Evolutionary conservation across 805 yeast genomes (phyloP).

Genomic region (Yamadazyma endophytica): DNA sequence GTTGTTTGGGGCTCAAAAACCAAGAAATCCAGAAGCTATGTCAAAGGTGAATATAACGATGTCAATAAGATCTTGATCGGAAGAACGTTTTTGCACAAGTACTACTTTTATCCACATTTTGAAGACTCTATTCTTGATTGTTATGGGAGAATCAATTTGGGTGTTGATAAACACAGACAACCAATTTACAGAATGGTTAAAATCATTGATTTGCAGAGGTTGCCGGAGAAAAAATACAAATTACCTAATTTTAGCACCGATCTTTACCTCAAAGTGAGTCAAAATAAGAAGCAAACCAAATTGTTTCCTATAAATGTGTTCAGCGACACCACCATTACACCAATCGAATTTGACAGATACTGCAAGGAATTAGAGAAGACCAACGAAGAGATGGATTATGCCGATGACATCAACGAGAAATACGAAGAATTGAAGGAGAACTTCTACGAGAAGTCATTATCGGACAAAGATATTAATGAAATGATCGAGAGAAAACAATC

Average conservation of each 20-base stretch:
- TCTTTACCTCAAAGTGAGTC: slow-evolving; percentile 67
- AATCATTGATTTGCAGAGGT: slow-evolving; percentile 58
- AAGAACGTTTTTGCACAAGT: slow-evolving; percentile 68
- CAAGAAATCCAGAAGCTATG: slow-evolving; percentile 17
- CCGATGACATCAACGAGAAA: slow-evolving; percentile 62
- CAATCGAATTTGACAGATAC: slow-evolving; percentile 73
- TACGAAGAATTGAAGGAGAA: slow-evolving; percentile 50
- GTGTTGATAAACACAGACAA: slow-evolving; percentile 58
- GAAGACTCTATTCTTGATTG: slow-evolving; percentile 66
- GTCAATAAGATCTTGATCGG: slow-evolving; percentile 74
- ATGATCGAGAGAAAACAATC: slow-evolving; percentile 72
- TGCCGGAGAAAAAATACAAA: slow-evolving; percentile 38
- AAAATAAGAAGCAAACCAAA: slow-evolving; percentile 69
- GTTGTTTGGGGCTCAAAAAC: slow-evolving; percentile 30
- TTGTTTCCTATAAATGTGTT: slow-evolving; percentile 74
- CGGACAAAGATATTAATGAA: slow-evolving; percentile 69
- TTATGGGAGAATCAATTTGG: slow-evolving; percentile 80
- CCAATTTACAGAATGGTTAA: slow-evolving; percentile 80
- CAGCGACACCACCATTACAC: slow-evolving; percentile 70
- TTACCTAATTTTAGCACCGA: slow-evolving; percentile 43
- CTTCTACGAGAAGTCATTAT: slow-evolving; percentile 63
- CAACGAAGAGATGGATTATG: slow-evolving; percentile 54
- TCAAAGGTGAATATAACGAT: slow-evolving; percentile 52
- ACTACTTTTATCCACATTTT: slow-evolving; percentile 79
- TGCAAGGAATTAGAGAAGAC: slow-evolving; percentile 55